A percentile compares a stretch with the other conserved stretches of the same genome.
Conservation (phyloP, 2,329 filamentous ascomycete genomes). For the Cladosporium sp. region DNA sequence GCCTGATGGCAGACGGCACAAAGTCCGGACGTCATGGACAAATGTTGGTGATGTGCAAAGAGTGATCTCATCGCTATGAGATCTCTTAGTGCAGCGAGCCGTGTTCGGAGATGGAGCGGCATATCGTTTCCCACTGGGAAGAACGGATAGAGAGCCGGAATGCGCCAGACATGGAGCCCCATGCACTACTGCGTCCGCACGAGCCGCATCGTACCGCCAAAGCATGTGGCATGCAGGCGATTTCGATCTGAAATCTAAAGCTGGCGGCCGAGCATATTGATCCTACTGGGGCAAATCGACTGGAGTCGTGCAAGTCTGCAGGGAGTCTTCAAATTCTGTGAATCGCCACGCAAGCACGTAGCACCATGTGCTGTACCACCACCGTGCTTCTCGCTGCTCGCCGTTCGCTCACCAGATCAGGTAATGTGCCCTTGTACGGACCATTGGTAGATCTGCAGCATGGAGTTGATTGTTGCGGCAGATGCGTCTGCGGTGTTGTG, state of each 20-base stretch:
- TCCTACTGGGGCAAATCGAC: background rate
- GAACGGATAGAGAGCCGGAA: background rate
- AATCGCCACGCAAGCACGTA: background rate
- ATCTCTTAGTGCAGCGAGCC: constrained; percentile 10
- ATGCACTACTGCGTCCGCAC: constrained; percentile 11
- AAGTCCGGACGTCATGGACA: constrained; percentile 19
- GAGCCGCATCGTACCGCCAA: constrained; percentile 8
- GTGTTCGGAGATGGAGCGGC: constrained; percentile 16
- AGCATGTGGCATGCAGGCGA: background rate
- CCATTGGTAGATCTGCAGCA: constrained; percentile 4
- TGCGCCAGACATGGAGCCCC: constrained; percentile 12
- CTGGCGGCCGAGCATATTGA: constrained; percentile 1
- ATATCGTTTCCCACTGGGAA: background rate
- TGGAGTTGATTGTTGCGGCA: constrained; percentile 4
- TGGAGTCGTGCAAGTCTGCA: background rate
- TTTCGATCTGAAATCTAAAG: background rate
- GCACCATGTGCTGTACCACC: background rate
- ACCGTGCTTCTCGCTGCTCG: constrained; percentile 15
- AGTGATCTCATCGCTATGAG: constrained; percentile 20
- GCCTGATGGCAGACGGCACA: constrained; percentile 13
- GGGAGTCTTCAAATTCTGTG: background rate
- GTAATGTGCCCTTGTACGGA: background rate
- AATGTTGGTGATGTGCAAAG: constrained; percentile 19
- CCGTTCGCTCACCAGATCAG: background rate
- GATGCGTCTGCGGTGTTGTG: constrained; percentile 4